These are phyloP conservation scores for Chlorella sp. DNA, from an alignment of 139 green algal species.

Conservation along the genomic window DNA sequence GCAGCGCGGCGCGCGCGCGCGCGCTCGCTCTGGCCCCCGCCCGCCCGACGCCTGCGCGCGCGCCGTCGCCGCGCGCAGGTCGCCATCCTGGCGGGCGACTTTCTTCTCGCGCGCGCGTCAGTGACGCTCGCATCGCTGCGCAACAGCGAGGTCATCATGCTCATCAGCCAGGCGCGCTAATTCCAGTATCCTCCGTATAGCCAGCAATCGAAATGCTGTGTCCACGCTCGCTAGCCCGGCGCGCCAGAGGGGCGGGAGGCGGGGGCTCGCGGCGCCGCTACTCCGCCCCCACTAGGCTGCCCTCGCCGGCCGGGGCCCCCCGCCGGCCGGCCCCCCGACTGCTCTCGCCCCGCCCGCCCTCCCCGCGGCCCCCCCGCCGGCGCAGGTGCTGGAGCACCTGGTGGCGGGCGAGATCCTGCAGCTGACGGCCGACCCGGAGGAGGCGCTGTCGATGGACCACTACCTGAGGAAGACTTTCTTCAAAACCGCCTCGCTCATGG, in stretches of 20 bases:
- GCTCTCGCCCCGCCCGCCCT: no score
- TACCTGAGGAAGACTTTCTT: conserved; percentile 94
- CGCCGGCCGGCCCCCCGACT: no score
- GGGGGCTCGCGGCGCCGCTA: no score
- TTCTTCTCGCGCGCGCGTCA: conserved; percentile 93
- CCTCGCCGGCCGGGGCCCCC: no score
- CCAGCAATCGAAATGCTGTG: no score
- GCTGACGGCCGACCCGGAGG: conserved; percentile 80
- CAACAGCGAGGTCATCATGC: conserved; percentile 85
- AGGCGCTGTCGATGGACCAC: conserved; percentile 77
- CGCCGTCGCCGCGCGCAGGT: conserved; percentile 43
- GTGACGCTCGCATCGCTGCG: conserved; percentile 88
- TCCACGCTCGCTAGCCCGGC: no score
- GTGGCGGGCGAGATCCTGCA: conserved; percentile 97
- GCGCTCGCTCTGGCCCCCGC: no score
- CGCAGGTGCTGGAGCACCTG: conserved; percentile 92
- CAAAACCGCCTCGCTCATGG: conserved; percentile 97
- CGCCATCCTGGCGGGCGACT: conserved; percentile 97
- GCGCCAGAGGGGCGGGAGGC: no score
- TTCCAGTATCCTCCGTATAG: no score
- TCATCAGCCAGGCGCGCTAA: conserved; percentile 79
- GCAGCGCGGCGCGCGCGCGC: no score
- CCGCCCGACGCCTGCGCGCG: background rate
- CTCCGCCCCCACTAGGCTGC: no score
- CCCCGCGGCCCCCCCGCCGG: no score